Percentiles rank a stretch among this genome's conserved stretches.
Evolutionary conservation across 75 land plant species (phyloP).

Genomic region (Picea glauca): DNA sequence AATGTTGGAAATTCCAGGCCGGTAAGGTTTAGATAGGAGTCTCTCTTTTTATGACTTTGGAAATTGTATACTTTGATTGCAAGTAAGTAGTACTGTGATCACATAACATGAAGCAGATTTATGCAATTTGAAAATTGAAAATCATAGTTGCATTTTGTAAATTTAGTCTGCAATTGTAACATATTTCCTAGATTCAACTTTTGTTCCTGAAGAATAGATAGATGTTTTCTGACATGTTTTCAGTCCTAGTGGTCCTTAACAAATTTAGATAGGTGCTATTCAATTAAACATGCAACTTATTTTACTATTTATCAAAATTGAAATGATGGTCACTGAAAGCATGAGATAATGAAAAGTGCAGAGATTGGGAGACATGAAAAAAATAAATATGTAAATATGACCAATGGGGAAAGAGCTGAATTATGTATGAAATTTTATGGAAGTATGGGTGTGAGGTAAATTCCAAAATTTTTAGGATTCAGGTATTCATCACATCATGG

Average conservation of each 20-base stretch:
- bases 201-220: neutral
- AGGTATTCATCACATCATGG: too few species aligned
- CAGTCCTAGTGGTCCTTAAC: too few species aligned
- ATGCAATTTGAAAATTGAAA: neutral
- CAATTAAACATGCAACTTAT: neutral
- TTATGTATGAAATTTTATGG: too few species aligned
- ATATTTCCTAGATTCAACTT: neutral
- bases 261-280: too few species aligned
- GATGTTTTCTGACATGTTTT: neutral
- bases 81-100: neutral
- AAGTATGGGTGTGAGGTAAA: too few species aligned
- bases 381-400: too few species aligned
- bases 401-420: too few species aligned
- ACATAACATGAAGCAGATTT: neutral
- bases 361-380: too few species aligned
- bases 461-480: too few species aligned
- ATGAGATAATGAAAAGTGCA: neutral
- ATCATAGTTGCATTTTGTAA: neutral
- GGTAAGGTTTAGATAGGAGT: conserved; percentile 10
- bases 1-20: conserved; percentile 54
- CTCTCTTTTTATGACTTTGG: neutral
- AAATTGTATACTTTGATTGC: neutral
- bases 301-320: neutral
- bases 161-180: neutral
- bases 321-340: neutral